Percentiles rank a stretch among this genome's conserved stretches.
Conservation (phyloP, 352 stramenopile genomes). For the Thraustochytrium sp. region DNA sequence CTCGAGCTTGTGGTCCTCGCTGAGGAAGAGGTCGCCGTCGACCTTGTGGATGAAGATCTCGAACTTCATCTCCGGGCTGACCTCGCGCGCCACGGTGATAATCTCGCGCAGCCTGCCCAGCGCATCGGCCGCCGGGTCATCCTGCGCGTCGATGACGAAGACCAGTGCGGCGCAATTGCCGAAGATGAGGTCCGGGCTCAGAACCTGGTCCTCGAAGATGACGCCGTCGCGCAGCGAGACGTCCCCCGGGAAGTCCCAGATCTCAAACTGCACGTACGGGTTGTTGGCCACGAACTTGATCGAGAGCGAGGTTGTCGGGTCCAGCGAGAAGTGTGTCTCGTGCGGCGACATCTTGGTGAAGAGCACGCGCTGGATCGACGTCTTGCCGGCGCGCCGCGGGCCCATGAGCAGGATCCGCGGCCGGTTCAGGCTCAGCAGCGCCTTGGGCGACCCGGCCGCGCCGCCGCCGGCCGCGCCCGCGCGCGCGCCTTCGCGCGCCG, state of each 20-base stretch:
- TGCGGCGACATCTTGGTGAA: slow-evolving; percentile 99
- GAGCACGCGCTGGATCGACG: slow-evolving; percentile 88
- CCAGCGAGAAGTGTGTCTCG: slow-evolving; percentile 93
- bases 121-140: slow-evolving; percentile 69
- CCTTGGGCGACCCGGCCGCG: neutral
- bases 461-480: neutral
- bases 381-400: slow-evolving; percentile 75
- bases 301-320: slow-evolving; percentile 74
- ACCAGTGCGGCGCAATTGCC: slow-evolving; percentile 83
- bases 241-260: slow-evolving; percentile 97
- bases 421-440: slow-evolving; percentile 58
- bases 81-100: slow-evolving; percentile 53
- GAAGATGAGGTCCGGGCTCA: slow-evolving; percentile 79
- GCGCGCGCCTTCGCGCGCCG: neutral
- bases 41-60: slow-evolving; percentile 99
- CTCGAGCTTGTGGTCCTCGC: slow-evolving; percentile 96
- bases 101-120: slow-evolving; percentile 61
- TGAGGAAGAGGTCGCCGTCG: slow-evolving; percentile 95
- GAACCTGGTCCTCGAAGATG: slow-evolving; percentile 72
- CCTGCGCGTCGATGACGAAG: slow-evolving; percentile 96
- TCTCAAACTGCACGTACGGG: slow-evolving; percentile 94
- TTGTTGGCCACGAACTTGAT: slow-evolving; percentile 97
- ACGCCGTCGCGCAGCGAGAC: slow-evolving; percentile 71
- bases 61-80: slow-evolving; percentile 92
- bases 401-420: slow-evolving; percentile 95